A percentile compares a stretch with the other conserved stretches of the same genome.
phyloP scores from a whole-genome alignment of 2,329 filamentous ascomycete species.

The Fusarium liriodendri region DNA sequence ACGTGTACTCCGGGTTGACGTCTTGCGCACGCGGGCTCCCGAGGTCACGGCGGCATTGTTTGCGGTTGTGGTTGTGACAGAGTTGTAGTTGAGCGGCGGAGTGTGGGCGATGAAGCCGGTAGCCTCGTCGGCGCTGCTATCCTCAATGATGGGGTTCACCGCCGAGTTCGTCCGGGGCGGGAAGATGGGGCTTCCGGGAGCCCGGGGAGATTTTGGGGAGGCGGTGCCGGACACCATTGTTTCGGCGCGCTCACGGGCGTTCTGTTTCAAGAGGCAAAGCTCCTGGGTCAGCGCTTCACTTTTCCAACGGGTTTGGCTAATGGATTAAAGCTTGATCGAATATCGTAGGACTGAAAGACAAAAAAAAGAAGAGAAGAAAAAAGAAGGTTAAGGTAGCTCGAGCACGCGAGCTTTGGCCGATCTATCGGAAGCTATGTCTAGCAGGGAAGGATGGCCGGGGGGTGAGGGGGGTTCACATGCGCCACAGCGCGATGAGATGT shows the following conservation, averaged over 20 bases:
- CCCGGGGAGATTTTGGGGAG: slow-evolving; percentile 27
- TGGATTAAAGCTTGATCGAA: neutral
- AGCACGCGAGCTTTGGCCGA: slow-evolving; percentile 34
- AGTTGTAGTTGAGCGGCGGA: slow-evolving; percentile 54
- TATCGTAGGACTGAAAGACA: neutral
- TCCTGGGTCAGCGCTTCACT: neutral
- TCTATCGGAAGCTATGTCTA: slow-evolving; percentile 34
- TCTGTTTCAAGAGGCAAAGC: slow-evolving; percentile 44
- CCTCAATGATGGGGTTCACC: slow-evolving; percentile 32
- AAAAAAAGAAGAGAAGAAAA: neutral
- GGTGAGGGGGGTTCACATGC: slow-evolving; percentile 5
- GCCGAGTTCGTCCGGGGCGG: slow-evolving; percentile 27
- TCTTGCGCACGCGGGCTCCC: slow-evolving; percentile 29
- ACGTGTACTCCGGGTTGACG: slow-evolving; percentile 13
- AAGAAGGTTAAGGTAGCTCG: neutral
- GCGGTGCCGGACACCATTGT: slow-evolving; percentile 49
- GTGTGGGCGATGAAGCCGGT: slow-evolving; percentile 54
- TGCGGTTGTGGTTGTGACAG: slow-evolving; percentile 43
- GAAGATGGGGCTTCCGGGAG: slow-evolving; percentile 33
- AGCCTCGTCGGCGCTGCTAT: slow-evolving; percentile 52
- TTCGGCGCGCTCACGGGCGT: slow-evolving; percentile 56
- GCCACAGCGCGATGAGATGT: slow-evolving; percentile 19
- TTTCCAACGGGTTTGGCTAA: neutral
- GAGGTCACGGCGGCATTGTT: slow-evolving; percentile 14
- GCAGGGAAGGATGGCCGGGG: slow-evolving; percentile 18